Conservation (phyloP, 805 yeast species). For the Ogataea trehaloabstinens region DNA sequence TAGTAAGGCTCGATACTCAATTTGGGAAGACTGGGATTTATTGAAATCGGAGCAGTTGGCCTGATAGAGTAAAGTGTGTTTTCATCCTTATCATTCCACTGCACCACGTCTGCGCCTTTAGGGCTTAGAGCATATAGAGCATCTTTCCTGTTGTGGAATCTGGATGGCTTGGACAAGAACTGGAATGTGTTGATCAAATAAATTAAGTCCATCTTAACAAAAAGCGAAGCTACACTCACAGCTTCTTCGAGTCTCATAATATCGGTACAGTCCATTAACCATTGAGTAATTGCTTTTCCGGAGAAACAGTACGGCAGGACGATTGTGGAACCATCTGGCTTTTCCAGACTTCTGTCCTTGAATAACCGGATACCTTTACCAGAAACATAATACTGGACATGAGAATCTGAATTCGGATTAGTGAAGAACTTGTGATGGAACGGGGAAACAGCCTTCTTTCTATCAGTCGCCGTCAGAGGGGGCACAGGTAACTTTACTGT, state of each 20-base stretch:
- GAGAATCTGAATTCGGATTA: constrained; percentile 85
- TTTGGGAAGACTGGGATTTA: too few relatives aligned
- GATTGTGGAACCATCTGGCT: constrained; percentile 24
- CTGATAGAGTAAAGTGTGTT: background rate
- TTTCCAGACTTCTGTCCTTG: constrained; percentile 31
- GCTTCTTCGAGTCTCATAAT: constrained; percentile 54
- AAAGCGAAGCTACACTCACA: constrained; percentile 46
- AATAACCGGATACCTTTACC: constrained; percentile 62
- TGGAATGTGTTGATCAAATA: constrained; percentile 34
- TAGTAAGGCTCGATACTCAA: constrained; percentile 1
- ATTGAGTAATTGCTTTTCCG: constrained; percentile 79
- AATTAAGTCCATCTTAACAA: constrained; percentile 47
- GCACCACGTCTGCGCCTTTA: constrained; percentile 19
- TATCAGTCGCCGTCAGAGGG: constrained; percentile 1
- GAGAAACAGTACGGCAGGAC: constrained; percentile 51
- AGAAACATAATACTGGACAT: constrained; percentile 74
- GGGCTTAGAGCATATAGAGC: constrained; percentile 24
- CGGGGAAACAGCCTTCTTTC: constrained; percentile 43
- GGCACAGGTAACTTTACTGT: background rate
- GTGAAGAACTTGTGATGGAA: constrained; percentile 75
- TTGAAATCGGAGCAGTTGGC: constrained; percentile 2
- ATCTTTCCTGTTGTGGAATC: constrained; percentile 15
- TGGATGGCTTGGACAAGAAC: constrained; percentile 1
- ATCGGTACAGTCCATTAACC: constrained; percentile 90
- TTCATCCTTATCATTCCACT: constrained; percentile 26